Evolutionary conservation across 2,329 filamentous ascomycete genomes (phyloP).

Genomic region (Colletotrichum sp.): DNA sequence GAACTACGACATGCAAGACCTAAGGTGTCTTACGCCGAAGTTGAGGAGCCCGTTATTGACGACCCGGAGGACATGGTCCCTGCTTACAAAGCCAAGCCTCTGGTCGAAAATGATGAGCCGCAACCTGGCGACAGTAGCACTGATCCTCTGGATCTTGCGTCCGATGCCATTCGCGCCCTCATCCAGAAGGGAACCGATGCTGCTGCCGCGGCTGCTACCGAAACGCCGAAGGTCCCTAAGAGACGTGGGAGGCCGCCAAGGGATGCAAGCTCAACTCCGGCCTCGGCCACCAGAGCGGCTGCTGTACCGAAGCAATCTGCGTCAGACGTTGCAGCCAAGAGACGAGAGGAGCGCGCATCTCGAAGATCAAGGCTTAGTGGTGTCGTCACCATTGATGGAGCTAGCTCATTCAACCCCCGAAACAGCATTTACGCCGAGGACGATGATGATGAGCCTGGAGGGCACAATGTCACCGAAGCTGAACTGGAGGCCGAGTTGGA

Average conservation of each 20-base stretch:
- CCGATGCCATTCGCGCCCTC: slow-evolving; percentile 35
- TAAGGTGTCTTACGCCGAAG: slow-evolving; percentile 54
- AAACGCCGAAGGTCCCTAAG: slow-evolving; percentile 29
- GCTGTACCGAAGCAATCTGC: not conserved
- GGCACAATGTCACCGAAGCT: slow-evolving; percentile 27
- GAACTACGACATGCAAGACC: slow-evolving; percentile 58
- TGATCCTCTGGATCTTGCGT: slow-evolving; percentile 44
- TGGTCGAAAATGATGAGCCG: slow-evolving; percentile 1
- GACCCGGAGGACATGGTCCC: slow-evolving; percentile 47
- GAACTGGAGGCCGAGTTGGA: slow-evolving; percentile 40
- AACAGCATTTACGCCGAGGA: not conserved
- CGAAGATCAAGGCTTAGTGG: slow-evolving; percentile 18
- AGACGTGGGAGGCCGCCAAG: slow-evolving; percentile 36
- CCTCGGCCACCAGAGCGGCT: not conserved
- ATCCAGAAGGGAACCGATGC: slow-evolving; percentile 23
- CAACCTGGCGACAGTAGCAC: not conserved
- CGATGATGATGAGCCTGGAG: slow-evolving; percentile 8
- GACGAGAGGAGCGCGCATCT: slow-evolving; percentile 10
- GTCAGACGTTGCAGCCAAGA: slow-evolving; percentile 14
- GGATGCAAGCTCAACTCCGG: slow-evolving; percentile 35
- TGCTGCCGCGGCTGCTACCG: slow-evolving; percentile 10
- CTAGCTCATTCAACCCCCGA: slow-evolving; percentile 8
- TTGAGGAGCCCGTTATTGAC: slow-evolving; percentile 43
- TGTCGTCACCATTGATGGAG: slow-evolving; percentile 2
- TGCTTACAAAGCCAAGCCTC: slow-evolving; percentile 13